Evolutionary conservation across 2,329 filamentous ascomycete species (phyloP).

Genomic region (Cladosporium sp.): DNA sequence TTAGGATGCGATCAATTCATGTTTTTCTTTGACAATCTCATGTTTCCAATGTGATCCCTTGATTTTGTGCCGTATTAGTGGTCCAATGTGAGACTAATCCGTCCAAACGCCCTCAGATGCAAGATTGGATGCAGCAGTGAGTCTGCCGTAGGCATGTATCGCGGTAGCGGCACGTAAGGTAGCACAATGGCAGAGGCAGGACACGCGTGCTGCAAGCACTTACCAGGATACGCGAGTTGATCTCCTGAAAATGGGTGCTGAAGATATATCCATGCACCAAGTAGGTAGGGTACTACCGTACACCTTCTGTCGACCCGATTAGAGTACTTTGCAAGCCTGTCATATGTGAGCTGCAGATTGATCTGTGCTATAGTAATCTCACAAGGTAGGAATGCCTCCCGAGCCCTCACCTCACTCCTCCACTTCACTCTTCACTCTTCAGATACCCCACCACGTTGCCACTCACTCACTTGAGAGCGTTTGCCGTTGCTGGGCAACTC

Average conservation of each 20-base stretch:
- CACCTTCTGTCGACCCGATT: background rate
- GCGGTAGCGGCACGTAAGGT: background rate
- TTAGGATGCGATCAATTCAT: background rate
- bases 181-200: background rate
- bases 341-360: background rate
- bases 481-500: background rate
- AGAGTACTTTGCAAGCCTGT: too few species aligned
- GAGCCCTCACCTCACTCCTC: background rate
- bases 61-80: background rate
- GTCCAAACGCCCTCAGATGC: background rate
- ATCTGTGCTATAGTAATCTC: background rate
- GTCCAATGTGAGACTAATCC: background rate
- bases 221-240: slow-evolving; percentile 1
- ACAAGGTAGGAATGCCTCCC: background rate
- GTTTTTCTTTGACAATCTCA: background rate
- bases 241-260: background rate
- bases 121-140: background rate
- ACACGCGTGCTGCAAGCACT: slow-evolving; percentile 19
- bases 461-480: background rate
- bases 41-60: background rate
- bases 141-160: background rate
- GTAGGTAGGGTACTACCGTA: background rate
- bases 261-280: background rate
- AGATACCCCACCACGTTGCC: background rate
- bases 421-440: background rate